Evolutionary conservation across 148 eudicot species (phyloP).

Genomic region (Camellia sinensis): DNA sequence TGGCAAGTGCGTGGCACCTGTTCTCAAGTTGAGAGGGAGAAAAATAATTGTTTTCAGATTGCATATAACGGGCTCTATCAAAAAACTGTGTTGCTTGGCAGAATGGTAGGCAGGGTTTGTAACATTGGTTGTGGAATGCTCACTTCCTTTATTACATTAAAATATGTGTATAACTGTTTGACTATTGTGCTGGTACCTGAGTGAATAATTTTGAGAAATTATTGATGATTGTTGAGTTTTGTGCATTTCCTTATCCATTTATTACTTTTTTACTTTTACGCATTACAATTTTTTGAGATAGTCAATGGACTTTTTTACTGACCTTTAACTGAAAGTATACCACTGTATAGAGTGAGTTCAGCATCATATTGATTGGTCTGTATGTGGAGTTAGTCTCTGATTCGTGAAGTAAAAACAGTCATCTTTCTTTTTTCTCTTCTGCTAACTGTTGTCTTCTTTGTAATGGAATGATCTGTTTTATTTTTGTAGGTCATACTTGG

Average conservation of each 20-base stretch:
- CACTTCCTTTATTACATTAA: not conserved
- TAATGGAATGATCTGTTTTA: not conserved
- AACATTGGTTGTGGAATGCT: not conserved
- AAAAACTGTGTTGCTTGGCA: not conserved
- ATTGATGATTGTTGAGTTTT: not conserved
- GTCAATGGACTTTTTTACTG: not conserved
- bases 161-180: not conserved
- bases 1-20: not conserved
- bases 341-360: not conserved
- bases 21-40: not conserved
- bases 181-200: not conserved
- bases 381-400: not conserved
- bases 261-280: not conserved
- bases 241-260: not conserved
- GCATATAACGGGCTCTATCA: not conserved
- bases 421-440: not conserved
- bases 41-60: too few relatives aligned
- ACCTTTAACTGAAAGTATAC: not conserved
- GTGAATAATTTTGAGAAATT: not conserved
- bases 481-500: conserved; percentile 73
- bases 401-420: not conserved
- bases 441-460: conserved; percentile 5
- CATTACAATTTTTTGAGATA: not conserved
- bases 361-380: not conserved
- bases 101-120: not conserved